Base-by-base conservation (phyloP, 768 basidiomycete species). In the Tulasnella sp. region DNA sequence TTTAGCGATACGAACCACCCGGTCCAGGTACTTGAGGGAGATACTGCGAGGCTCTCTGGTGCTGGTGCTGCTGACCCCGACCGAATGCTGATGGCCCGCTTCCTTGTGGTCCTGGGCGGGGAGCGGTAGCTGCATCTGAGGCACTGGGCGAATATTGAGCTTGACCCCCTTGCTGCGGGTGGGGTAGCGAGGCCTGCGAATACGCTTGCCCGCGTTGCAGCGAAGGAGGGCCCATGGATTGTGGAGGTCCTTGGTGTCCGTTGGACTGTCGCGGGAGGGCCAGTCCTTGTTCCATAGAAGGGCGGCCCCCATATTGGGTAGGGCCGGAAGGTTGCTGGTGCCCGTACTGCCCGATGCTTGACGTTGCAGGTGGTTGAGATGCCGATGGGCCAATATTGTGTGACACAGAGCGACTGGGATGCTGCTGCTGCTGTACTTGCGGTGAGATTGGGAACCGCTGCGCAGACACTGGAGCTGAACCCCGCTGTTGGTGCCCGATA, bases 231-330 rank as follows among this genome's bases (percentile, higher is more conserved):
- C 61, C 61, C 61, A 67, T 67, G 13, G 51, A n/a, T 42, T 35
- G 70, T 35, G 71, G 71, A n/a, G 44, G 23, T 7, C 16, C 39
- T 35, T 40, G 44, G 11, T 72, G 71, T 35, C 39, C 39, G 26
- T 72, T 72, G 18, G 71, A 46, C 37, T 72, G 71, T 72, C 71
- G 29, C 44, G 71, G 71, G 39, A 72, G 71, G 3, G 71, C 71
- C n/a, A 72, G 39, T 1, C 44, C 39, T n/a, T 72, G 71, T 40
- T 72, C 71, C 3, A 46, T 23, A n/a, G 71, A 46, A 37, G 71
- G 37, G 29, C 71, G 71, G 44, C 71, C 39, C 26, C 44, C 39
- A 37, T 72, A 72, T 13, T 40, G 44, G n/a, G 32, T 39, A 13
- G 71, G 5, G n/a, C 23, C 71, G 2, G 39, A 20, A 46, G 37